Percentiles rank a stretch among this genome's conserved stretches.
Evolutionary conservation across 108 stramenopile genomes (phyloP).

Genomic region (Schizochytrium sp.): DNA sequence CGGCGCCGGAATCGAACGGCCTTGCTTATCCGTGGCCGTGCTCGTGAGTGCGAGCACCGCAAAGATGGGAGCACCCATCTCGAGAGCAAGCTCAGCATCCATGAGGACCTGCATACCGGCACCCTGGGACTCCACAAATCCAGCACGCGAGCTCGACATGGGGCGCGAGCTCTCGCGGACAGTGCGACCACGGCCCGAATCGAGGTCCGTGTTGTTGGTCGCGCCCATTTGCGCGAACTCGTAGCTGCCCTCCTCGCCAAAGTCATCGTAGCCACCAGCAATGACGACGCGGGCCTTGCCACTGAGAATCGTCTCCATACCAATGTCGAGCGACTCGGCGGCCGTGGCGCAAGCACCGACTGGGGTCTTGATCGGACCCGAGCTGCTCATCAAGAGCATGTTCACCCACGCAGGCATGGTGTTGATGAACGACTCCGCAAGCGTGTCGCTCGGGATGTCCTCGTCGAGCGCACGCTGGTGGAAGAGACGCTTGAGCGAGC

Average conservation of each 20-base stretch:
- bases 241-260: conserved; percentile 23
- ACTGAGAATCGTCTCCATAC: conserved; percentile 19
- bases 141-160: conserved; percentile 11
- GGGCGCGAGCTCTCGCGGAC: background rate
- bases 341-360: conserved; percentile 26
- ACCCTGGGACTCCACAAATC: conserved; percentile 24
- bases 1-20: conserved; percentile 20
- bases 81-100: conserved; percentile 10
- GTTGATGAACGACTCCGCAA: conserved; percentile 27
- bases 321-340: conserved; percentile 23
- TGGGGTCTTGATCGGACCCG: conserved; percentile 24
- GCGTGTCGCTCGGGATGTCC: conserved; percentile 12
- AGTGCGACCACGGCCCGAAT: background rate
- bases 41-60: conserved; percentile 9
- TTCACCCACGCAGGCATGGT: conserved; percentile 24
- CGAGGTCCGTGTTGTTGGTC: background rate
- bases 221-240: conserved; percentile 23
- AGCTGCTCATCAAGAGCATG: conserved; percentile 24
- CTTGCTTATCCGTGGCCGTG: conserved; percentile 24
- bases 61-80: conserved; percentile 21
- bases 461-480: background rate
- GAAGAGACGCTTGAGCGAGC: background rate
- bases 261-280: conserved; percentile 27
- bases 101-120: conserved; percentile 26
- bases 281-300: conserved; percentile 28